phyloP scores from a whole-genome alignment of 345 rosid genomes.

The Raphanus raphanistrum region DNA sequence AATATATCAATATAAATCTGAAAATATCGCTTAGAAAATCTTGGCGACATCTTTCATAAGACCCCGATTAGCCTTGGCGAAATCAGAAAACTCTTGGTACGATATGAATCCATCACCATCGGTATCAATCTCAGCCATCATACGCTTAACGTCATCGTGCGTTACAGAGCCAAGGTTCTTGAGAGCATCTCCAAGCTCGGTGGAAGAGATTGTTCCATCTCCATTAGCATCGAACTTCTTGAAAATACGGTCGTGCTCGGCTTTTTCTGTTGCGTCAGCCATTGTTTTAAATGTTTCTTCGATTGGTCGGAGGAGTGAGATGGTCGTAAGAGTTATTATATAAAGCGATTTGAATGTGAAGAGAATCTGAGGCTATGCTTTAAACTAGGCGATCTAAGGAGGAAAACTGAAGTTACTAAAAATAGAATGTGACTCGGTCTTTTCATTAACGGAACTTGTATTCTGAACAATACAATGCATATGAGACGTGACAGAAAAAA shows the following conservation, averaged over 20 bases:
- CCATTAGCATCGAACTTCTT: constrained; percentile 78
- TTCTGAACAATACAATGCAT: background rate
- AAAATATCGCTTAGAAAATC: constrained; percentile 45
- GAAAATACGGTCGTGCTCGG: constrained; percentile 67
- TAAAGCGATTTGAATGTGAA: constrained; percentile 16
- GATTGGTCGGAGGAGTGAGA: constrained; percentile 7
- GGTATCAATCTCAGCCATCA: constrained; percentile 95
- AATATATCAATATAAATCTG: background rate
- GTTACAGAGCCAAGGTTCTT: constrained; percentile 70
- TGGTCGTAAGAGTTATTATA: constrained; percentile 7
- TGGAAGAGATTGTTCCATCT: constrained; percentile 73
- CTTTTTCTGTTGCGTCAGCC: constrained; percentile 59
- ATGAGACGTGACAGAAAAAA: background rate
- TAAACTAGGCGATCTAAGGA: constrained; percentile 23
- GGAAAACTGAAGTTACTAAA: constrained; percentile 17
- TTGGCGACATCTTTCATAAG: constrained; percentile 88
- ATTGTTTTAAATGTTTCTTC: constrained; percentile 28
- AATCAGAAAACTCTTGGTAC: constrained; percentile 58
- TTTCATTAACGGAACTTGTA: background rate
- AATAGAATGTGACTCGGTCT: constrained; percentile 29
- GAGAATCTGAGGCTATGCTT: constrained; percentile 38
- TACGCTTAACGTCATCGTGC: constrained; percentile 56
- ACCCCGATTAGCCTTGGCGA: constrained; percentile 76
- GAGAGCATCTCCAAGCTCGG: constrained; percentile 75
- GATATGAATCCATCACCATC: constrained; percentile 92